Base-by-base conservation (phyloP, 441 rosid genomes). In the Populus tomentosa region DNA sequence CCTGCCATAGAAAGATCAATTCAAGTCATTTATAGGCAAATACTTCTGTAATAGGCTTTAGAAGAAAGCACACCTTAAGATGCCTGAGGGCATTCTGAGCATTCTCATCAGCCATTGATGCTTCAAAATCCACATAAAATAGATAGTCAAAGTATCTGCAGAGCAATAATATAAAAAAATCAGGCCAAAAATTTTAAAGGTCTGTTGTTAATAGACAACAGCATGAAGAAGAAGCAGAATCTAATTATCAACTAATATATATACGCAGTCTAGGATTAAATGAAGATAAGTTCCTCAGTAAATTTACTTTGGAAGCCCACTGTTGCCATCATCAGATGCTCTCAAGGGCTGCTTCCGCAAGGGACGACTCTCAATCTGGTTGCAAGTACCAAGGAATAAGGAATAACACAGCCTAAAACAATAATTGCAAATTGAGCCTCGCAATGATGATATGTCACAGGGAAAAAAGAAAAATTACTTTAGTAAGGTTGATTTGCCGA, bases 301-400 rank as follows among this genome's bases (percentile, higher is more conserved):
- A 53, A 74, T 67, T 80, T 88, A 92, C 97, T 85, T 92, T 46
- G 85, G 86, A 75, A 64, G 69, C n/a, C 94, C 85, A 40, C 77
- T 82, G 75, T 70, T 80, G 83, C 76, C 78, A 64, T 77, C 91
- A 80, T 92, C 97, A 82, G 93, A 84, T 67, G 89, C 89, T 83
- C 96, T 90, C 76, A 88, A 80, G 28, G 91, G 93, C 69, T 81
- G 90, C 79, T 86, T 88, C 85, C 94, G 88, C 84, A 93, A 74
- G 73, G 99, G 99, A 28, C 98, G 99, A 33, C 99, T 96, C 86
- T 94, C 99, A 26, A 96, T 96, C 99, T 96, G 88, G 79, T 83
- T 26, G 21, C 66, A 78, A 73, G 67, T 79, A 81, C 73, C 78
- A 40, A 75, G 59, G 78, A 50, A 33, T 30, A 63, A 70, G 53